Percentiles rank a stretch among this genome's conserved stretches.
Evolutionary conservation across 140 eudicot genomes (phyloP).

Genomic region (Anethum foeniculum): DNA sequence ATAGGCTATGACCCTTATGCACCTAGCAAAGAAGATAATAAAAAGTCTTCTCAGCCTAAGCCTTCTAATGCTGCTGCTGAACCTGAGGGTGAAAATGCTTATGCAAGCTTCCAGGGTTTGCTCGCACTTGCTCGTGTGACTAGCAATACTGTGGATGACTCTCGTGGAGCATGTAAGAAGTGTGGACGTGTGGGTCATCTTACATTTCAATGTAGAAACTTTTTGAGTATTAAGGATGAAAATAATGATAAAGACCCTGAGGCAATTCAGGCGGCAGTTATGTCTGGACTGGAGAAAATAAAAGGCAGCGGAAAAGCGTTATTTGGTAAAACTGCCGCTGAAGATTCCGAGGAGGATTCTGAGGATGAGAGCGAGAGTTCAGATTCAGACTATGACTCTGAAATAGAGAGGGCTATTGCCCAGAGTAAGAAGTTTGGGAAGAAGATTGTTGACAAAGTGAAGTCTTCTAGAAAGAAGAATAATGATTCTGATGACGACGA

Average conservation of each 20-base stretch:
- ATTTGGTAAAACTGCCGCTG: constrained; percentile 35
- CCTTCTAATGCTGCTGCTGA: constrained; percentile 33
- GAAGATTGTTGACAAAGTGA: constrained; percentile 30
- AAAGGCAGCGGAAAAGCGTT: constrained; percentile 44
- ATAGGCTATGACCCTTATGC: constrained; percentile 96
- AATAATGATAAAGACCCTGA: constrained; percentile 55
- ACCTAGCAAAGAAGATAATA: constrained; percentile 63
- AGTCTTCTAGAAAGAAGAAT: constrained; percentile 22
- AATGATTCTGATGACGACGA: constrained; percentile 40
- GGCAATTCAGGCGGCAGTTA: constrained; percentile 62
- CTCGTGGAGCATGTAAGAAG: constrained; percentile 94
- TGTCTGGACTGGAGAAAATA: constrained; percentile 65
- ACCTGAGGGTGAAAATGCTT: constrained; percentile 81
- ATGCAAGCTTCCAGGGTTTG: constrained; percentile 80
- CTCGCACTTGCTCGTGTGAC: constrained; percentile 86
- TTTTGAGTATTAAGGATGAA: constrained; percentile 72
- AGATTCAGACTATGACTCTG: constrained; percentile 83
- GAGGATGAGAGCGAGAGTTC: constrained; percentile 90
- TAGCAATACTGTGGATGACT: constrained; percentile 67
- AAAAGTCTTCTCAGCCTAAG: constrained; percentile 42
- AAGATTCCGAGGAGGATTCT: constrained; percentile 40
- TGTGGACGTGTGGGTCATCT: constrained; percentile 96
- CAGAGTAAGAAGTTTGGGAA: constrained; percentile 39
- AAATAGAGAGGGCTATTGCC: constrained; percentile 72
- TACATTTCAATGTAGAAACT: constrained; percentile 85